phyloP scores from a whole-genome alignment of 2,329 filamentous ascomycete species.

The Stylonectria norvegica region DNA sequence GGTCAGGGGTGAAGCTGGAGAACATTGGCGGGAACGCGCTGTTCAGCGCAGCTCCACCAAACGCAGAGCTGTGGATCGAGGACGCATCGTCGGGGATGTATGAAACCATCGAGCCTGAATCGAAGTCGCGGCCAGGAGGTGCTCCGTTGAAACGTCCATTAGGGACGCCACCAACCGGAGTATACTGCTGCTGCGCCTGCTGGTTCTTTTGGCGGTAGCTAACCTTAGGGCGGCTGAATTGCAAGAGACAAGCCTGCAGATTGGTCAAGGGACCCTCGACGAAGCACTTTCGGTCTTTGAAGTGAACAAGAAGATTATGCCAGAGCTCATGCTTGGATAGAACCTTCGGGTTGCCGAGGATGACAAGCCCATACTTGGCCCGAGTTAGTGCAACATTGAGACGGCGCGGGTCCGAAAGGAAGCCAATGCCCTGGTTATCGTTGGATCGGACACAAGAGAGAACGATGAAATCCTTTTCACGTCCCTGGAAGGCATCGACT shows the following conservation, averaged over 20 bases:
- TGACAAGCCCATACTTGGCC: slow-evolving; percentile 94
- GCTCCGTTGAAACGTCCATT: slow-evolving; percentile 42
- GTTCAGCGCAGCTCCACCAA: slow-evolving; percentile 75
- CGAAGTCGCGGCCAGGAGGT: slow-evolving; percentile 53
- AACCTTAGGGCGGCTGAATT: slow-evolving; percentile 92
- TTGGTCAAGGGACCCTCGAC: slow-evolving; percentile 95
- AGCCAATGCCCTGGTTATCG: slow-evolving; percentile 97
- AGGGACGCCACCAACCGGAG: slow-evolving; percentile 31
- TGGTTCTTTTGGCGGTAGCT: slow-evolving; percentile 85
- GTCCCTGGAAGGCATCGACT: slow-evolving; percentile 96
- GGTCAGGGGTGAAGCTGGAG: slow-evolving; percentile 80
- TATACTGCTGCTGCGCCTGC: slow-evolving; percentile 76
- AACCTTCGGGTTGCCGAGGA: slow-evolving; percentile 96
- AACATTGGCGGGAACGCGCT: slow-evolving; percentile 90
- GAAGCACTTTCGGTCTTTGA: slow-evolving; percentile 93
- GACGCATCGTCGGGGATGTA: slow-evolving; percentile 98
- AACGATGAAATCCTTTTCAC: slow-evolving; percentile 99
- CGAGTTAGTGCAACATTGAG: slow-evolving; percentile 95
- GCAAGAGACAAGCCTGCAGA: slow-evolving; percentile 89
- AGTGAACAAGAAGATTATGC: slow-evolving; percentile 92
- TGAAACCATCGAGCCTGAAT: slow-evolving; percentile 84
- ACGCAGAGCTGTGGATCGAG: slow-evolving; percentile 86
- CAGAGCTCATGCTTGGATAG: slow-evolving; percentile 96
- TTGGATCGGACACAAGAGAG: slow-evolving; percentile 97
- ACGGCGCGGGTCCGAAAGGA: slow-evolving; percentile 94